phyloP scores from a whole-genome alignment of 2,329 filamentous ascomycete genomes.

The Septoria petroselini region DNA sequence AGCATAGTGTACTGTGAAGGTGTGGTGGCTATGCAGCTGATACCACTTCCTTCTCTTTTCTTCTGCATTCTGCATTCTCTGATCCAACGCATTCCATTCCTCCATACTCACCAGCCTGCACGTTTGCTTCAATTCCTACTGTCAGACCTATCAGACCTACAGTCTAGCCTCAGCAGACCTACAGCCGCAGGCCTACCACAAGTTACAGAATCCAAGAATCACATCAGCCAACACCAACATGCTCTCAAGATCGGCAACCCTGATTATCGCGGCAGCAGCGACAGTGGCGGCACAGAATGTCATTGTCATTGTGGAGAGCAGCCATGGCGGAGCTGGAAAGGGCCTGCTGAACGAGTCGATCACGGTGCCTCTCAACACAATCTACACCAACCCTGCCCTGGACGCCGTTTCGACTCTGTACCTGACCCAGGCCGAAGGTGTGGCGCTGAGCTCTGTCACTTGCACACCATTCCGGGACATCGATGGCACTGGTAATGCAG shows the following conservation, averaged over 20 bases:
- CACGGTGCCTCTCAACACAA: conserved; percentile 25
- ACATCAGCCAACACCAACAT: conserved; percentile 4
- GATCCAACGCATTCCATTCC: neutral
- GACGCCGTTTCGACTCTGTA: conserved; percentile 30
- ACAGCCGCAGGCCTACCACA: too few relatives aligned
- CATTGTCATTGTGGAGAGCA: conserved; percentile 26
- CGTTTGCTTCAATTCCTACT: neutral
- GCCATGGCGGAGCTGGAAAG: conserved; percentile 29
- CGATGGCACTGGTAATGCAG: conserved; percentile 26
- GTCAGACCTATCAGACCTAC: neutral
- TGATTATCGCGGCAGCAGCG: conserved; percentile 14
- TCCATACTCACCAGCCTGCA: neutral
- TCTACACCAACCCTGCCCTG: conserved; percentile 28
- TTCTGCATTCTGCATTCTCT: too few relatives aligned
- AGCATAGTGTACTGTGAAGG: too few relatives aligned
- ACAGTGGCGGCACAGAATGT: conserved; percentile 23
- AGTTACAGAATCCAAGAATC: neutral
- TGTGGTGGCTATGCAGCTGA: neutral
- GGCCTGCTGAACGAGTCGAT: conserved; percentile 31
- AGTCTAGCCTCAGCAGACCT: neutral
- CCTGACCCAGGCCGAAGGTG: conserved; percentile 25
- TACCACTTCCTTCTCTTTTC: neutral
- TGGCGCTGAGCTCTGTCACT: conserved; percentile 23
- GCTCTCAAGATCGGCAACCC: conserved; percentile 10
- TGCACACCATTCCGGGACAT: conserved; percentile 27